Base-by-base conservation (phyloP, 805 yeast species). In the Yueomyces sinensis region DNA sequence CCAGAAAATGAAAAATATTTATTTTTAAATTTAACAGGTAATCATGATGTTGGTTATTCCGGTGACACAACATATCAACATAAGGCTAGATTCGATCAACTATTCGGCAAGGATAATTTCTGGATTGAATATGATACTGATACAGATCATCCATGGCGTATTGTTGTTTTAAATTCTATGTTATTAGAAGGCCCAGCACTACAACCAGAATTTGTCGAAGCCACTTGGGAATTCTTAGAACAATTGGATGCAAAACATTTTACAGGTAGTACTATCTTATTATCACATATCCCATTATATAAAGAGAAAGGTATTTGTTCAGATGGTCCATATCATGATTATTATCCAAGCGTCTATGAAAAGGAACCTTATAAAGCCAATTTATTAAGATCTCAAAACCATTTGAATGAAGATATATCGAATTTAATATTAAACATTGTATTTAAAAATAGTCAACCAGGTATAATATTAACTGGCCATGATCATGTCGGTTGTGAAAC, bases 31-130 rank as follows among this genome's bases (percentile, higher is more conserved):
- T 62, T 91, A 32, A 77, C 94, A 2, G 98, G 98, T 2, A 91
- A 91, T 54, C 98, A 91, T 54, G 98, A 91, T 54, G 76, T 89
- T 32, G 98, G 98, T 0, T 89, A 91, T 53, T 72, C 82, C 32
- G 97, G 97, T 1, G 98, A 91, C 56, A 83, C 93, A 29, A 86
- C 95, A 0, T 75, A 76, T 62, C 95, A 83, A 48, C 94, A 93
- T 48, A 73, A 84, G 74, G 72, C 82, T 1, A 65, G 98, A 43
- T 91, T 74, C 60, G 67, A 66, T 36, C 61, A 62, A 28, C 60
- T 80, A 20, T 91, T 81, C 58, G 98, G 98, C 24, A 72, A 75
- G 45, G 83, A 84, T 47, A 89, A 89, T 56, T 89, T 66, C 52
- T 83, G 82, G 61, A 72, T 80, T 33, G 81, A 78, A 51, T 76